Base-by-base conservation (phyloP, 345 rosid species). In the Citrus trifoliata region DNA sequence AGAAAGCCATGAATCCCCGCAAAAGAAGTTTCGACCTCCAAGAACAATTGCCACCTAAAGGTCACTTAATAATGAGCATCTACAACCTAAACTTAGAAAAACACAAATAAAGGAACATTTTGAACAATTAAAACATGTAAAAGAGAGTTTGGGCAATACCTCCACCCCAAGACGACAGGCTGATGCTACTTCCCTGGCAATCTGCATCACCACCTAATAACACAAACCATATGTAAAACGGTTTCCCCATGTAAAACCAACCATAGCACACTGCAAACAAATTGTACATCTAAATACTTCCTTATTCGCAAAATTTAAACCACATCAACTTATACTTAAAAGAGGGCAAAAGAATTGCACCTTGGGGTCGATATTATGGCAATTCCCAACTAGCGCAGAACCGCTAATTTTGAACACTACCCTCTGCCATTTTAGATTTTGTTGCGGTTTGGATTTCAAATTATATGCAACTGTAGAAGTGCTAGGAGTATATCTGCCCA, bases 401-500 rank as follows among this genome's bases (percentile, higher is more conserved):
- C 90, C 88, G 58, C 87, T 88, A 73, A 88, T 88, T 74, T 85
- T 88, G 70, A 88, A 82, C 74, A 88, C 87, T 18, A 88, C 84
- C 79, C 90, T 85, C 62, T 60, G 76, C 90, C 90, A 88, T 74
- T 82, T 88, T 53, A 83, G 73, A 64, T 28, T 78, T 35, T 75
- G 85, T 81, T 67, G 35, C 1, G 80, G 38, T 71, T 82, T 85
- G 35, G 78, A 51, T 81, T 82, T 88, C 32, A 80, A 19, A 74
- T 74, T 83, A 48, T 76, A 83, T 10, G 63, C 61, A 30, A 80
- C 66, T 18, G 72, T 65, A 65, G 65, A 25, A 80, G 30, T 79
- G 71, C 63, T 48, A 80, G 81, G 42, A 28, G 59, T 61, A 32
- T 59, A 77, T 73, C 84, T 81, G 81, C 38, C 27, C 56, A 71